phyloP scores from a whole-genome alignment of 2,329 filamentous ascomycete species.

The Trichoderma harzianum region DNA sequence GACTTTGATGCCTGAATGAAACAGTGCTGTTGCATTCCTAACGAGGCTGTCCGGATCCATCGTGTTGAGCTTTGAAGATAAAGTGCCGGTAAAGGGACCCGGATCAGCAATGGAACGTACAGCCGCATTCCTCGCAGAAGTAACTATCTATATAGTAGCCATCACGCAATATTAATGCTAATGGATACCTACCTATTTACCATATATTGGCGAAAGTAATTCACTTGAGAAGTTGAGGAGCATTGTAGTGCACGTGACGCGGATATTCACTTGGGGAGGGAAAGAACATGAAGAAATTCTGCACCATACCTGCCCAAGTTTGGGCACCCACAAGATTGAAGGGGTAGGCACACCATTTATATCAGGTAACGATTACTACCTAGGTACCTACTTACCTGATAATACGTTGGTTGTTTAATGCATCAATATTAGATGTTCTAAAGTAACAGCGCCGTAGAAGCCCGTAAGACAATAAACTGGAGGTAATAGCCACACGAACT shows the following conservation, averaged over 20 bases:
- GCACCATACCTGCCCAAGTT: not conserved
- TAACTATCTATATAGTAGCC: not conserved
- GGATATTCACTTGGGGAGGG: not conserved
- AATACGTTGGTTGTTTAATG: too few relatives aligned
- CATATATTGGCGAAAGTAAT: not conserved
- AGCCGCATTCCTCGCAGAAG: not conserved
- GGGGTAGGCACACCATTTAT: not conserved
- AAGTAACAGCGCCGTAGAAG: too few relatives aligned
- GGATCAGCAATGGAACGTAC: not conserved
- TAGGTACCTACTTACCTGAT: too few relatives aligned
- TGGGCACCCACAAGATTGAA: not conserved
- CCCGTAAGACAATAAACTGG: too few relatives aligned
- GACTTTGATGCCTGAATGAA: not conserved
- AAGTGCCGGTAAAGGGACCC: not conserved
- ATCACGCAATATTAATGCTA: not conserved
- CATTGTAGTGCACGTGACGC: not conserved
- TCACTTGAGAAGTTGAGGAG: not conserved
- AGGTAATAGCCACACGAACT: too few relatives aligned
- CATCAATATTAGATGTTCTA: not conserved
- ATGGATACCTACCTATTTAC: not conserved
- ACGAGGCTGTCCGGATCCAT: not conserved
- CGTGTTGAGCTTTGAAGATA: not conserved
- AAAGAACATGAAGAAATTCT: not conserved
- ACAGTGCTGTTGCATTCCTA: not conserved
- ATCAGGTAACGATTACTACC: too few relatives aligned